A percentile compares a stretch with the other conserved stretches of the same genome.
Evolutionary conservation across 495 filamentous ascomycete genomes (phyloP).

Genomic region (Cercophora sp.): DNA sequence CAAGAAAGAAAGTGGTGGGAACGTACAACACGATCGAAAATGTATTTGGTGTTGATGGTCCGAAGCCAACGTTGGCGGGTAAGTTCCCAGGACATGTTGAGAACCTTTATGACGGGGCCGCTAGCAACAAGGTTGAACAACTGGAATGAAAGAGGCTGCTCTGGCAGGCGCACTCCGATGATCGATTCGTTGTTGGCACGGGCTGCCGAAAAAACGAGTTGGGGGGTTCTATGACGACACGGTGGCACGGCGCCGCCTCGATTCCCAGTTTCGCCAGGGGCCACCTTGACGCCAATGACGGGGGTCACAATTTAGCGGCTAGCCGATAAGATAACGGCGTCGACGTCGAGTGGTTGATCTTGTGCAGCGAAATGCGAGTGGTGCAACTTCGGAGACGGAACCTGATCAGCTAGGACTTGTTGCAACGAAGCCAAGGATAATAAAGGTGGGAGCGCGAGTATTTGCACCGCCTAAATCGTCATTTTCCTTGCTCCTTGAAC

Average conservation of each 20-base stretch:
- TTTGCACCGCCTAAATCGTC: too few species aligned
- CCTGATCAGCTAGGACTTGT: not conserved
- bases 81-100: slow-evolving; percentile 51
- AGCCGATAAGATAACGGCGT: not conserved
- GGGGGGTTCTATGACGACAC: not conserved
- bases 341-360: not conserved
- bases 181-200: not conserved
- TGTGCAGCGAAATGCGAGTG: not conserved
- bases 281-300: not conserved
- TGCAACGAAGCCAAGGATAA: not conserved
- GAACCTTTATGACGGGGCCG: not conserved
- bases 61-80: slow-evolving; percentile 60
- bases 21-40: slow-evolving; percentile 77
- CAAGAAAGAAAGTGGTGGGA: slow-evolving; percentile 17
- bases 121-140: not conserved
- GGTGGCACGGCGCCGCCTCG: not conserved
- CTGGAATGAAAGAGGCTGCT: not conserved
- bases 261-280: not conserved
- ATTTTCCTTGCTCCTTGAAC: too few species aligned
- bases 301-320: not conserved
- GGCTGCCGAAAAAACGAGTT: not conserved
- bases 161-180: not conserved
- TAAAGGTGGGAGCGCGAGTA: not conserved
- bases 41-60: slow-evolving; percentile 70
- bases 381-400: not conserved